Base-by-base conservation (phyloP, 495 filamentous ascomycete species). In the Schizothecium vesticola region DNA sequence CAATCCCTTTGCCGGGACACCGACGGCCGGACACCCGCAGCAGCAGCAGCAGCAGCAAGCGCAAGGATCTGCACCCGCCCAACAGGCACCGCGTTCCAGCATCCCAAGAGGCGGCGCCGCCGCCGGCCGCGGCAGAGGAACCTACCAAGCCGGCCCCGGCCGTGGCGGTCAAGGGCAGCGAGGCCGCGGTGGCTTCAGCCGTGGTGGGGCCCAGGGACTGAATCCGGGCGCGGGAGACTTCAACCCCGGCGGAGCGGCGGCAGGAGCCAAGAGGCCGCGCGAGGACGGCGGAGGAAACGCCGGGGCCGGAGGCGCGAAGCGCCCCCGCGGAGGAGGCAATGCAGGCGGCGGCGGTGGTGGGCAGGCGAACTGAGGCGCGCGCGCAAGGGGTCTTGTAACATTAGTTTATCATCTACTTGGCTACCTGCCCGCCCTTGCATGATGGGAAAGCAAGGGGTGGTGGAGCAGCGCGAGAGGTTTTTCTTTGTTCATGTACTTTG, bases 151-250 rank as follows among this genome's bases (percentile, higher is more conserved):
- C 25, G 64, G 65, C n/a, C 66, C 67, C 6, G 67, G 69, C 21
- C 70, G 75, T 6, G 74, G 72, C 7, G 70, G 75, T 63, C 71
- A 70, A 36, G 75, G 75, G 24, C 71, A 43, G 6, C 69, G 75
- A 56, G 75, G 74, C 3, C 71, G 74, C 0, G 74, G 75, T 36
- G 73, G 73, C 1, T 74, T 75, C 31, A 67, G 61, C 23, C 64
- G 69, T 16, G 67, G 72, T n/a, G 70, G 65, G 22, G 65, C 60
- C 4, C 69, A 62, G 6, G 70, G 70, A 3, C 21, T 77, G 67
- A 77, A 77, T 33, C 75, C 75, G 3, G 23, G 62, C 68, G 75
- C 75, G 16, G 75, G 75, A 1, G 75, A 77, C 31, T 77, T 77
- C 24, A 73, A 36, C 19, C 75, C 75, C 5, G 59, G 36, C 21